Evolutionary conservation across 129 eudicot species (phyloP).

Genomic region (Artemisia argyi): DNA sequence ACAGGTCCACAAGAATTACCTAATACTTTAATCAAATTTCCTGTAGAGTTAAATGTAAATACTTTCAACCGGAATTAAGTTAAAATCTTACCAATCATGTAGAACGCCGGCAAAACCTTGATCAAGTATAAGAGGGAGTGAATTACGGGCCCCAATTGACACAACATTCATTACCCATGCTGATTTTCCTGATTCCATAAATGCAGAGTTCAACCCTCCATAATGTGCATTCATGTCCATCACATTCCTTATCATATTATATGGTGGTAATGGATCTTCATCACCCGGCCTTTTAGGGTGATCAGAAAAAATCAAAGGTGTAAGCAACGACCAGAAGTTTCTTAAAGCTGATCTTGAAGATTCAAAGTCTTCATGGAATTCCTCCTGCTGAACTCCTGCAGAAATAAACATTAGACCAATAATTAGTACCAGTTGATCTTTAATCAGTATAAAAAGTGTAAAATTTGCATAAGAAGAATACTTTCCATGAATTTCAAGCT

Average conservation of each 20-base stretch:
- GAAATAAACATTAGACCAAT: slow-evolving; percentile 15
- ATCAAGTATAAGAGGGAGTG: slow-evolving; percentile 84
- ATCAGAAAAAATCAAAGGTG: slow-evolving; percentile 94
- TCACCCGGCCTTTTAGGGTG: slow-evolving; percentile 97
- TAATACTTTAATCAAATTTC: not conserved
- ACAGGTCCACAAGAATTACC: not conserved
- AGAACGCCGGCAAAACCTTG: slow-evolving; percentile 88
- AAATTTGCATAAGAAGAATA: slow-evolving; percentile 27
- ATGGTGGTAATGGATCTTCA: slow-evolving; percentile 96
- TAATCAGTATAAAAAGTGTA: not conserved
- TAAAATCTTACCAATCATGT: slow-evolving; percentile 79
- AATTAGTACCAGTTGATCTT: not conserved
- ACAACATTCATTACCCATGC: slow-evolving; percentile 98
- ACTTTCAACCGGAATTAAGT: not conserved
- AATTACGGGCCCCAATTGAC: slow-evolving; percentile 56
- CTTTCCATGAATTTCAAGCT: slow-evolving; percentile 73
- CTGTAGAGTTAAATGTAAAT: not conserved
- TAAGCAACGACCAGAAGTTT: slow-evolving; percentile 92
- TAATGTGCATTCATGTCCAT: slow-evolving; percentile 95
- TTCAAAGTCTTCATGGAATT: slow-evolving; percentile 60
- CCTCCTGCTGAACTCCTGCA: slow-evolving; percentile 69
- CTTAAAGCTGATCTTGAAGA: slow-evolving; percentile 59
- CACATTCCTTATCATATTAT: slow-evolving; percentile 85
- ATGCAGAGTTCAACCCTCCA: slow-evolving; percentile 83
- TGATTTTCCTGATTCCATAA: slow-evolving; percentile 70